Base-by-base conservation (phyloP, 169 alveolate genomes). In the Miamiensis avidus region DNA sequence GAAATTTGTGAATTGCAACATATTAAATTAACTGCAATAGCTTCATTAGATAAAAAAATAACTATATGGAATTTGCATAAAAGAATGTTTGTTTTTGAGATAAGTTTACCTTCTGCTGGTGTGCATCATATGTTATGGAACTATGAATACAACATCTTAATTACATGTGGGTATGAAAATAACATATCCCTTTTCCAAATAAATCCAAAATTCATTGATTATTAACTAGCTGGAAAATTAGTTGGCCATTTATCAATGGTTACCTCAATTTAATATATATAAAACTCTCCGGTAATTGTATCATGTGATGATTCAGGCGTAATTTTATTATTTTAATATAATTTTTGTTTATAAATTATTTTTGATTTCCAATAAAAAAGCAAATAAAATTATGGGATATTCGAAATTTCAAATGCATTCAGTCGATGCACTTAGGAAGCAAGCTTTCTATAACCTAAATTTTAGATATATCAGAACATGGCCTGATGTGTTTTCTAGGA, bases 41-140 rank as follows among this genome's bases (percentile, higher is more conserved):
- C 84, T 0, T 79, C 84, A 0, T 30, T 79, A 6, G 84, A 79
- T 29, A 79, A 79, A 64, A 34, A 79, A 79, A 72, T 79, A n/a
- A 79, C 77, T 27, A 31, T 79, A 29, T 79, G 84, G 84, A 74
- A 79, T 79, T 64, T 64, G 15, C 64, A 79, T 1, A 79, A 79
- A 33, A 27, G 29, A 6, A 75, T 75, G 6, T 30, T 29, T 20
- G 31, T 75, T 26, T 30, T n/a, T n/a, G 11, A n/a, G 6, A 30
- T 75, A 26, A n/a, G n/a, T 49, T 28, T 34, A n/a, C 27, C 20
- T 15, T 11, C 34, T 49, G 34, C 84, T 1, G 84, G 84, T 1
- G 65, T 79, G 1, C 84, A 79, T 20, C 84, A 79, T 29, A n/a
- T 79, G 30, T 29, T 79, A 25, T 79, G 29, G 34, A n/a, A 29